These are phyloP conservation scores for Syzygium aromaticum DNA, from an alignment of 345 rosid species.

Conservation along the genomic window DNA sequence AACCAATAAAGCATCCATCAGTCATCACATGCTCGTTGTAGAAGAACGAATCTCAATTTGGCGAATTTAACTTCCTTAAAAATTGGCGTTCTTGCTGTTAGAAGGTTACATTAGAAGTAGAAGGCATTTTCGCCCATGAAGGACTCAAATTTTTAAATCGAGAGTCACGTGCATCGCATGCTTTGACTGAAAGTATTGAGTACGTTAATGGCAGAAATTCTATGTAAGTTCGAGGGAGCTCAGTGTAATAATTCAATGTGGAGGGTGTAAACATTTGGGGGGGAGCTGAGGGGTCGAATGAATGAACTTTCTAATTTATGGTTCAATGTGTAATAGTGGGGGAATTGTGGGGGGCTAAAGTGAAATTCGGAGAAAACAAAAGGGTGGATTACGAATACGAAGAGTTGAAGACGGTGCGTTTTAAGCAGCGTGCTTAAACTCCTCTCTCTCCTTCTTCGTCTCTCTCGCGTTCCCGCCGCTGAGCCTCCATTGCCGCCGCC, in stretches of 20 bases:
- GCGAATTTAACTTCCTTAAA: too few relatives aligned
- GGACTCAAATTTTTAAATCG: too few relatives aligned
- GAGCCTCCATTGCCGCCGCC: background rate
- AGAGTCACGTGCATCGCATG: background rate
- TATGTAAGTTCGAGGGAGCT: background rate
- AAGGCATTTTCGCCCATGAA: too few relatives aligned
- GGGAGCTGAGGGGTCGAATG: background rate
- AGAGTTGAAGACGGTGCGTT: background rate
- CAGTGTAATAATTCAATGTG: accelerated
- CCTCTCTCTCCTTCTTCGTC: background rate
- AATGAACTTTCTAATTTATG: background rate
- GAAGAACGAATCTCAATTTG: too few relatives aligned
- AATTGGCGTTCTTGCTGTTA: too few relatives aligned
- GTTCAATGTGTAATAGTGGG: background rate
- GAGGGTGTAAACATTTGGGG: background rate
- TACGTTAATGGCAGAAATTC: background rate
- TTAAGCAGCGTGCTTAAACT: background rate
- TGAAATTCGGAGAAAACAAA: background rate
- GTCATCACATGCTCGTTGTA: too few relatives aligned
- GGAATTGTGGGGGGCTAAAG: background rate
- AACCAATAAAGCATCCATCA: too few relatives aligned
- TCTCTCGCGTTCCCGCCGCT: background rate
- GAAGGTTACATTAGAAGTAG: too few relatives aligned
- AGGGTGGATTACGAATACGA: background rate
- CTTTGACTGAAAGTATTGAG: background rate